Conservation (phyloP, 225 moss, liverwort and hornwort genomes). For the Pseudisothecium myosuroides region DNA sequence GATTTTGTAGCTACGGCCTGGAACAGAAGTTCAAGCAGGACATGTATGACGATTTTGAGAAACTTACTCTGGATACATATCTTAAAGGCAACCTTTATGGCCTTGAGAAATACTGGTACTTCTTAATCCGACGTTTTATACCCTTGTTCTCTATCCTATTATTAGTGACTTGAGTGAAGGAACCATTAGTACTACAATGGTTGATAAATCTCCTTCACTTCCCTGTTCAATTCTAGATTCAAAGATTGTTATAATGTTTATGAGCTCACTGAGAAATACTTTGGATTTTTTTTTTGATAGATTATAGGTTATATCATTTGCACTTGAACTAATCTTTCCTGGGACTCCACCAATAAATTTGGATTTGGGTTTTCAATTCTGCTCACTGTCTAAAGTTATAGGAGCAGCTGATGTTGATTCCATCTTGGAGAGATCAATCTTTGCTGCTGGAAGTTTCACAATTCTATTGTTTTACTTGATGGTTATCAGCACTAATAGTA, state of each 20-base stretch:
- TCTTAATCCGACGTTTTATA: not conserved
- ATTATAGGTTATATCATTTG: not conserved
- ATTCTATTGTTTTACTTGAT: not conserved
- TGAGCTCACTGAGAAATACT: not conserved
- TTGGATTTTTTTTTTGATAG: not conserved
- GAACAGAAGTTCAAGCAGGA: constrained; percentile 90
- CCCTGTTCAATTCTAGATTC: not conserved
- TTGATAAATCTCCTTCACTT: too few species aligned
- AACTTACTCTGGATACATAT: constrained; percentile 61
- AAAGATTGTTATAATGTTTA: too few species aligned
- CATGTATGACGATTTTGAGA: constrained; percentile 98
- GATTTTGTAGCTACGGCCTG: constrained; percentile 70
- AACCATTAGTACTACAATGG: not conserved
- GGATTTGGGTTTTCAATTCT: not conserved
- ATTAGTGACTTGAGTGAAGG: not conserved
- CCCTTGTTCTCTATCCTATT: not conserved
- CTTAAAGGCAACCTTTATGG: constrained; percentile 85
- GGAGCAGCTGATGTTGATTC: not conserved
- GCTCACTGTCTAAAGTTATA: not conserved
- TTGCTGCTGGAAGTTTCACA: not conserved
- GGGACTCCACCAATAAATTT: not conserved
- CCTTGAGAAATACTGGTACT: constrained; percentile 98
- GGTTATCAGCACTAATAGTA: not conserved
- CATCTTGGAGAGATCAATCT: not conserved
- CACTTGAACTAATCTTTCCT: not conserved